Conservation (phyloP, 2,329 filamentous ascomycete genomes). For the Ceratocystis cacaofunesta region DNA sequence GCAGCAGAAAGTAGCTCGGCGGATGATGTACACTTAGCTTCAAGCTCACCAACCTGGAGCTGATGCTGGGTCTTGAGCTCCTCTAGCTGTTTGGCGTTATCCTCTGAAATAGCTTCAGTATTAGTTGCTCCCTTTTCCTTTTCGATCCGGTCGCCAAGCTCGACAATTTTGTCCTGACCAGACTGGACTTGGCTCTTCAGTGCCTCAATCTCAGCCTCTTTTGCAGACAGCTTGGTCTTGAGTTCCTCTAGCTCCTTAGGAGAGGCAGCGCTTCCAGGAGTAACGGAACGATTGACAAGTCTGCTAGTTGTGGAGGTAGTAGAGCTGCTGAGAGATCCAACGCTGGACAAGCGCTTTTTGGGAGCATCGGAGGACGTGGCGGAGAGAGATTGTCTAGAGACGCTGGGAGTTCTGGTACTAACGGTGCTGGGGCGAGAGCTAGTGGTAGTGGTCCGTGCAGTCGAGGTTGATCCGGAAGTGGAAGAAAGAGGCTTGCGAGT, state of each 20-base stretch:
- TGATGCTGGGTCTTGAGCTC: slow-evolving; percentile 37
- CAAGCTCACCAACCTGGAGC: slow-evolving; percentile 32
- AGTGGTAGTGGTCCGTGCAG: slow-evolving; percentile 5
- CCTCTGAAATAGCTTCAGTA: slow-evolving; percentile 28
- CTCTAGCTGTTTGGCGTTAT: slow-evolving; percentile 27
- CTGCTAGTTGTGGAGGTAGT: slow-evolving; percentile 26
- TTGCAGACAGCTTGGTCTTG: slow-evolving; percentile 43
- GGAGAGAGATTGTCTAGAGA: slow-evolving; percentile 24
- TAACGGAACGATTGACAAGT: slow-evolving; percentile 21
- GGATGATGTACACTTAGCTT: slow-evolving; percentile 33
- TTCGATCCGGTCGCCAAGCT: slow-evolving; percentile 38
- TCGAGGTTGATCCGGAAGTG: slow-evolving; percentile 1
- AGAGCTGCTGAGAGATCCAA: slow-evolving; percentile 24
- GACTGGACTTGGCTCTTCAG: slow-evolving; percentile 42
- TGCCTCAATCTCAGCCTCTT: slow-evolving; percentile 41
- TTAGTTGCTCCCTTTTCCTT: slow-evolving; percentile 28
- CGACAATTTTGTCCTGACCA: slow-evolving; percentile 40
- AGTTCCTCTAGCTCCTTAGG: slow-evolving; percentile 45
- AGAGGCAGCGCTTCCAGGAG: slow-evolving; percentile 26
- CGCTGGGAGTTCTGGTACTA: slow-evolving; percentile 23
- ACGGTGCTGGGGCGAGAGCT: slow-evolving; percentile 19
- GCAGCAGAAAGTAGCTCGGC: slow-evolving; percentile 37
- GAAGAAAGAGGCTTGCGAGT: slow-evolving; percentile 15
- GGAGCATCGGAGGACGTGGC: slow-evolving; percentile 29
- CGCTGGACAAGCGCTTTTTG: slow-evolving; percentile 43